phyloP scores from a whole-genome alignment of 83 land plant species.

The Larix sibirica region DNA sequence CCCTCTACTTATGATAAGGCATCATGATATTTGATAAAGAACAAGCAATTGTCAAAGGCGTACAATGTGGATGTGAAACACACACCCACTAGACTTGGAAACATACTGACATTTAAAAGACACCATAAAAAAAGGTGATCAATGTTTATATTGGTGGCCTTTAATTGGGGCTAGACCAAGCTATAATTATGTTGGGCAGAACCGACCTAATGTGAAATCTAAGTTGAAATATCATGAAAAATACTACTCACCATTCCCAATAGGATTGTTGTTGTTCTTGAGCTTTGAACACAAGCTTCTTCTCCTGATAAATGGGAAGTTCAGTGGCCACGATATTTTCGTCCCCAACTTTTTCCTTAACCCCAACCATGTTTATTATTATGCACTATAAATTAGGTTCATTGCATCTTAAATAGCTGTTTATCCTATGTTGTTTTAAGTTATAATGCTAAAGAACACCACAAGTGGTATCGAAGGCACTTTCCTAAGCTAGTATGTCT shows the following conservation, averaged over 20 bases:
- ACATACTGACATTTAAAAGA: neutral
- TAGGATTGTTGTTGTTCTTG: constrained; percentile 6
- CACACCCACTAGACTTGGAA: neutral
- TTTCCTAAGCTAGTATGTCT: no score
- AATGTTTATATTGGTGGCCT: neutral
- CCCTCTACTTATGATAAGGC: neutral
- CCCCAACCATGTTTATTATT: no score
- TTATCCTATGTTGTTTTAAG: no score
- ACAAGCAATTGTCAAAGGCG: neutral
- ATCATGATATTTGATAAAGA: neutral
- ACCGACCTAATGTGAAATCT: neutral
- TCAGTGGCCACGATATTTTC: neutral
- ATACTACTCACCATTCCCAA: constrained; percentile 1
- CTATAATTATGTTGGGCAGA: neutral
- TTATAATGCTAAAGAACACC: no score
- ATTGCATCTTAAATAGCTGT: no score
- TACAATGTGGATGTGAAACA: constrained; percentile 1
- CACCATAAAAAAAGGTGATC: neutral
- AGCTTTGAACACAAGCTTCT: constrained; percentile 6
- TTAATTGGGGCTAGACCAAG: neutral
- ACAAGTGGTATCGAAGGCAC: no score
- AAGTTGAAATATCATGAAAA: neutral
- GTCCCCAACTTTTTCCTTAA: neutral
- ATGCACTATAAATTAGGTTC: no score
- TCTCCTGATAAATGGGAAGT: neutral